Evolutionary conservation across 768 basidiomycete genomes (phyloP).

Genomic region (Pleurotus pulmonarius): DNA sequence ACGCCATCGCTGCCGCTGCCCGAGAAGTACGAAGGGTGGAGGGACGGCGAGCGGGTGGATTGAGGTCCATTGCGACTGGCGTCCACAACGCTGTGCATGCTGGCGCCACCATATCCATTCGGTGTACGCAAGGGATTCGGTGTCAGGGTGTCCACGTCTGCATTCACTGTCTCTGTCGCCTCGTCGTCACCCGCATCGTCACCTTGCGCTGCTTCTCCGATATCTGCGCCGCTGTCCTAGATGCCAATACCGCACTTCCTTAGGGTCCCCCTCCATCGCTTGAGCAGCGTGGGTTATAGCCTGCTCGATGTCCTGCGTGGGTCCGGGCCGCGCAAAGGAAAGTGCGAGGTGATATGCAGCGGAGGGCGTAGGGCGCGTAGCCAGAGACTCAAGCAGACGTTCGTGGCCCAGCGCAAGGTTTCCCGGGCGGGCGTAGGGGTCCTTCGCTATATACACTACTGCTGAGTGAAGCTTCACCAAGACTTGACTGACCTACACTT

Average conservation of each 20-base stretch:
- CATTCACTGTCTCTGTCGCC: constrained; percentile 9
- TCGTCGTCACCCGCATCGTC: constrained; percentile 24
- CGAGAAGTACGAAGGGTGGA: neutral
- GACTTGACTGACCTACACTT: constrained; percentile 46
- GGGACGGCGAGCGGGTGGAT: constrained; percentile 6
- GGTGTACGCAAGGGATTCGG: neutral
- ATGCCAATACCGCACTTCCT: constrained; percentile 81
- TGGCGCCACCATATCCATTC: constrained; percentile 10
- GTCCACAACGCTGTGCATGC: constrained; percentile 11
- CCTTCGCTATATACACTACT: constrained; percentile 46
- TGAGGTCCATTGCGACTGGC: constrained; percentile 10
- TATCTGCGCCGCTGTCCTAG: constrained; percentile 70
- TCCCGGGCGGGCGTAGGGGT: constrained; percentile 54
- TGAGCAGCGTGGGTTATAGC: constrained; percentile 65
- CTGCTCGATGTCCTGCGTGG: constrained; percentile 57
- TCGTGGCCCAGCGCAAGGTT: constrained; percentile 51
- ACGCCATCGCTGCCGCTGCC: neutral
- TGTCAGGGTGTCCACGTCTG: constrained; percentile 10
- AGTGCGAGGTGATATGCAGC: constrained; percentile 81
- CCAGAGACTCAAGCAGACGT: constrained; percentile 47
- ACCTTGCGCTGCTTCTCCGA: constrained; percentile 43
- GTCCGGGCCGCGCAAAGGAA: constrained; percentile 62
- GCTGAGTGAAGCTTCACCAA: too few species aligned
- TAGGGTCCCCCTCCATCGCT: constrained; percentile 69
- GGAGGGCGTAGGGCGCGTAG: constrained; percentile 44